Evolutionary conservation across 345 rosid species (phyloP), one percentile per base, ranked within the genome.

Genomic region (Euphorbia pulcherrima): DNA sequence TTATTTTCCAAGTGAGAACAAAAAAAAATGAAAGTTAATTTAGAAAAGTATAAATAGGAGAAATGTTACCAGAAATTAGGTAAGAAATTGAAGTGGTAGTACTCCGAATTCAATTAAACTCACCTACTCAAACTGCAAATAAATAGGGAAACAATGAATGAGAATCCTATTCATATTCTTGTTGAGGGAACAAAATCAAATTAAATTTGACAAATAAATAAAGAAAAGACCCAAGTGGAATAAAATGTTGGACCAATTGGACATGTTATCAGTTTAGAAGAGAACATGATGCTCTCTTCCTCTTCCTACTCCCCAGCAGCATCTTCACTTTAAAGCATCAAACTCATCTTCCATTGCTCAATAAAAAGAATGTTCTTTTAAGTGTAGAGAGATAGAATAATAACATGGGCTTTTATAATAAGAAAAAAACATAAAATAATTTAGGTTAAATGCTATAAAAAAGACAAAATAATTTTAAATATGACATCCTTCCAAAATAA

Each of bases 161-260:
- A 75, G 85, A 85, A 77, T 77, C 83, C 64, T 71, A 83, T 83
- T 77, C 83, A 67, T 71, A 83, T 83, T 83, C 89, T 58, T 21
- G 40, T 9, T 20, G 29, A 40, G 54, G 64, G 73, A 65, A 58
- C 27, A 7, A 56, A 56, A 9, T 13, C 0, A 5, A 4, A 59
- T 29, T 56, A 61, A 18, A 33, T 33, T 2, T 33, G 37, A 33
- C 37, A 33, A 2, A 33, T 33, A 33, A 33, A 33, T 33, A 33
- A 33, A 7, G 37, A 33, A 3, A 3, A 33, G 23, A 40, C 5
- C 55, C 44, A 5, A 14, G 53, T 27, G 74, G 58, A 35, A 23
- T 9, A 54, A 33, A 40, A 44, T 16, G 46, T 55, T 72, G 70
- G 70, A 24, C 63, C 69, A 33, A 33, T 33, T 33, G 7, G 50